Percentiles rank a stretch among this genome's conserved stretches.
These are phyloP conservation scores for Aspergillus fumigatus DNA, from an alignment of 2,329 filamentous ascomycete genomes.

Conservation along the genomic window DNA sequence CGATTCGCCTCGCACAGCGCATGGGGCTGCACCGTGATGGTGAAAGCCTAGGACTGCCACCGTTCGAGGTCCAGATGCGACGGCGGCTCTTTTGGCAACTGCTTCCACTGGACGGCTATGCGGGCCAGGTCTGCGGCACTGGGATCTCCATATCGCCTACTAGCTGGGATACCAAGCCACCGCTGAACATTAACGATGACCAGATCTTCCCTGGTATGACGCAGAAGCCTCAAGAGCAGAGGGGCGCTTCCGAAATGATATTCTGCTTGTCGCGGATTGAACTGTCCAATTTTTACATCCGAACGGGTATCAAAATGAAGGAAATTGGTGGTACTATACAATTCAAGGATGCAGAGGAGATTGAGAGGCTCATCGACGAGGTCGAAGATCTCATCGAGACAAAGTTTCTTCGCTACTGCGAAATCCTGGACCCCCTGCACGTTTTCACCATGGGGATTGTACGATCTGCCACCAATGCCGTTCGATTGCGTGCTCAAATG, in stretches of 20 bases:
- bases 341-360: constrained; percentile 6
- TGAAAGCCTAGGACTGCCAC: constrained; percentile 38
- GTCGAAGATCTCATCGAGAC: constrained; percentile 30
- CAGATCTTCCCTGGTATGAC: constrained; percentile 39
- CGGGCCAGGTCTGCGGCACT: constrained; percentile 28
- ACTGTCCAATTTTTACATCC: constrained; percentile 20
- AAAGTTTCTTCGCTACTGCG: constrained; percentile 31
- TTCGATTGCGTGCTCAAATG: constrained; percentile 42
- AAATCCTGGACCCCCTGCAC: constrained; percentile 35
- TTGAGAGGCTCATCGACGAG: constrained; percentile 22
- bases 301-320: constrained; percentile 10
- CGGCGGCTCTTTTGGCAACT: constrained; percentile 25
- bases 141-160: constrained; percentile 10
- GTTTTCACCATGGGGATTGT: constrained; percentile 41
- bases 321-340: constrained; percentile 1
- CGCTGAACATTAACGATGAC: constrained; percentile 39
- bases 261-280: constrained; percentile 27
- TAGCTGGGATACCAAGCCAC: constrained; percentile 25
- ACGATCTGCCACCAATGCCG: constrained; percentile 38
- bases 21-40: constrained; percentile 48
- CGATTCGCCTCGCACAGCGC: constrained; percentile 43
- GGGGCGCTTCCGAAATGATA: constrained; percentile 43
- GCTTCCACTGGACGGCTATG: constrained; percentile 18
- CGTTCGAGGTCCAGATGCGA: constrained; percentile 43
- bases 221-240: constrained; percentile 35